Conservation (phyloP, 768 basidiomycete genomes). For the Boletus patriciae region DNA sequence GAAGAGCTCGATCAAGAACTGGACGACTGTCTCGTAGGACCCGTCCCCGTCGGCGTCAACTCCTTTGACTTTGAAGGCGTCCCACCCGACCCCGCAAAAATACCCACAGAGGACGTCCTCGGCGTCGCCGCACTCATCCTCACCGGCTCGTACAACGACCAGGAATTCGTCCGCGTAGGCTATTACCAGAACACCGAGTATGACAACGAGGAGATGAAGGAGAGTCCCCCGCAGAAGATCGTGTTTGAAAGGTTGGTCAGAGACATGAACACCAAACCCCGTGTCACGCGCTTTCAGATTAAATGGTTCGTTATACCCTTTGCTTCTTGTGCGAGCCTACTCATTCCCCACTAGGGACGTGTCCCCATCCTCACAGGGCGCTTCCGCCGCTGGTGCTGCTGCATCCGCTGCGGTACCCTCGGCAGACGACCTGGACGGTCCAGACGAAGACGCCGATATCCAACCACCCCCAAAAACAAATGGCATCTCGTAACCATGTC, state of each 20-base stretch:
- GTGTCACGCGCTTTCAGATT: slow-evolving; percentile 91
- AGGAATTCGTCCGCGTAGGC: slow-evolving; percentile 98
- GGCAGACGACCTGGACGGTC: slow-evolving; percentile 60
- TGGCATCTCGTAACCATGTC: slow-evolving; percentile 20
- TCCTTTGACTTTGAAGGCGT: slow-evolving; percentile 94
- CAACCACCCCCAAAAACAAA: slow-evolving; percentile 23
- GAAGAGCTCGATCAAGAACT: slow-evolving; percentile 95
- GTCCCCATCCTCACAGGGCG: slow-evolving; percentile 46
- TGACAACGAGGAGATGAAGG: slow-evolving; percentile 90
- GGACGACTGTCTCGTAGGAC: slow-evolving; percentile 96
- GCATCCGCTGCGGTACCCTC: slow-evolving; percentile 74
- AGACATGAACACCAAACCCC: slow-evolving; percentile 87
- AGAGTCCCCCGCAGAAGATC: slow-evolving; percentile 64
- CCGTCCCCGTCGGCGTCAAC: slow-evolving; percentile 95
- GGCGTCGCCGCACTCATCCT: slow-evolving; percentile 97
- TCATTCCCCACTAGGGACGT: slow-evolving; percentile 50
- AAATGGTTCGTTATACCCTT: slow-evolving; percentile 59
- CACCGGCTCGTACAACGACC: slow-evolving; percentile 93
- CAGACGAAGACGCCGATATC: slow-evolving; percentile 31
- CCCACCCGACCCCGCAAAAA: slow-evolving; percentile 78
- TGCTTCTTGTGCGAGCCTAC: background rate
- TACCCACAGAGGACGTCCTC: slow-evolving; percentile 87
- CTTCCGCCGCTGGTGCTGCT: slow-evolving; percentile 56
- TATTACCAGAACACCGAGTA: slow-evolving; percentile 99
- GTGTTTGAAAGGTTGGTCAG: slow-evolving; percentile 78